Percentiles rank a stretch among this genome's conserved stretches.
Conservation (phyloP, 306 rosid species). For the Prinsepia uniflora region DNA sequence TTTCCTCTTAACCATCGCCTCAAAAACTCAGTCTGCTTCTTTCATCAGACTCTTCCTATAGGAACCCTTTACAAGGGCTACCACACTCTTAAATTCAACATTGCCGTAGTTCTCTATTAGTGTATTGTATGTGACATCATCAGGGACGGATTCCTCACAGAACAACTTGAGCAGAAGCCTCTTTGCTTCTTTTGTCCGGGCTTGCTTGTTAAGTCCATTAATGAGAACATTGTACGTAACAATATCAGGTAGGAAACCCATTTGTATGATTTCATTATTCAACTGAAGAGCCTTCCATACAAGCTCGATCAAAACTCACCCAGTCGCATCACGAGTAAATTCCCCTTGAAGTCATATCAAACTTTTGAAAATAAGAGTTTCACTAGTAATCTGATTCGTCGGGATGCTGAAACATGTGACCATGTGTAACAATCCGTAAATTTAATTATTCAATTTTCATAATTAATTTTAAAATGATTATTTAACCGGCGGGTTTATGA, state of each 20-base stretch:
- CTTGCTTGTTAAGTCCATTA: constrained; percentile 77
- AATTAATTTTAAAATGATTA: too few species aligned
- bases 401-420: too few species aligned
- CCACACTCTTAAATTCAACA: constrained; percentile 62
- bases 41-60: constrained; percentile 86
- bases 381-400: too few species aligned
- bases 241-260: constrained; percentile 71
- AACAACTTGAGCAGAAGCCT: constrained; percentile 82
- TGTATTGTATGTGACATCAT: constrained; percentile 62
- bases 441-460: too few species aligned
- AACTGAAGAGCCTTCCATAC: constrained; percentile 68
- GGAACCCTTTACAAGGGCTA: constrained; percentile 80
- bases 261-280: constrained; percentile 72
- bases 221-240: constrained; percentile 90
- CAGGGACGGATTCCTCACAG: constrained; percentile 61
- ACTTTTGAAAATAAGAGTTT: too few species aligned
- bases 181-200: constrained; percentile 84
- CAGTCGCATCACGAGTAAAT: too few species aligned
- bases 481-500: too few species aligned
- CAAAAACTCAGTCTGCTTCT: constrained; percentile 71
- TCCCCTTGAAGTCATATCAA: too few species aligned
- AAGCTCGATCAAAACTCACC: too few species aligned
- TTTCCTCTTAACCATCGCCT: constrained; percentile 54
- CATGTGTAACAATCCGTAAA: too few species aligned
- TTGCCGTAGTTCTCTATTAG: constrained; percentile 66